These are phyloP conservation scores for Aleurites moluccanus DNA, from an alignment of 441 rosid genomes.

Conservation along the genomic window DNA sequence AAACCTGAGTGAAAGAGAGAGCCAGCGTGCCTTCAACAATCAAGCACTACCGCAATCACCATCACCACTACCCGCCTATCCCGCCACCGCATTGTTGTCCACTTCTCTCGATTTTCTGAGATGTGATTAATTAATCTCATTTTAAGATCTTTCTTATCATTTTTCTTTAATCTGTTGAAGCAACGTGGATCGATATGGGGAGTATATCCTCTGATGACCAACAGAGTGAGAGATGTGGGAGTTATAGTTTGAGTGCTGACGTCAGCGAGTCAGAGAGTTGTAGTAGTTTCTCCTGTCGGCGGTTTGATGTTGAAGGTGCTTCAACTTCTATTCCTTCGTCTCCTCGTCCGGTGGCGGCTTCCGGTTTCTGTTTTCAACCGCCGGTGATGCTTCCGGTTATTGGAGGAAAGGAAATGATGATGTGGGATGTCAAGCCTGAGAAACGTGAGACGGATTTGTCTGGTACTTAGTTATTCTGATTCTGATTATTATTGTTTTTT, in stretches of 20 bases:
- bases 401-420: constrained; percentile 70
- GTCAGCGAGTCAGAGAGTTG: constrained; percentile 93
- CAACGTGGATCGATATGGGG: no score
- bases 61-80: neutral
- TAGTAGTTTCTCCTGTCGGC: constrained; percentile 71
- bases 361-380: constrained; percentile 51
- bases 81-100: neutral
- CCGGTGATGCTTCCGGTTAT: constrained; percentile 78
- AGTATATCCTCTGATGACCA: constrained; percentile 62
- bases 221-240: constrained; percentile 78
- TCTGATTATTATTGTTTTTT: no score
- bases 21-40: constrained; percentile 4
- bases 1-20: neutral
- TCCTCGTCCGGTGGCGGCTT: constrained; percentile 35
- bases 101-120: no score
- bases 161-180: no score
- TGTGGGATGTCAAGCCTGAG: constrained; percentile 64
- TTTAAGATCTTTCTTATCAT: no score
- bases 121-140: no score
- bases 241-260: constrained; percentile 93
- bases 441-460: constrained; percentile 58
- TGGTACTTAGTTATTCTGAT: constrained; percentile 33
- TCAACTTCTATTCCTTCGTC: constrained; percentile 68
- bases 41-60: neutral
- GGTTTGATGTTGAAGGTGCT: constrained; percentile 60